These are phyloP conservation scores for Diphasiastrum complanatum DNA, from an alignment of 83 land plant genomes.

Conservation along the genomic window DNA sequence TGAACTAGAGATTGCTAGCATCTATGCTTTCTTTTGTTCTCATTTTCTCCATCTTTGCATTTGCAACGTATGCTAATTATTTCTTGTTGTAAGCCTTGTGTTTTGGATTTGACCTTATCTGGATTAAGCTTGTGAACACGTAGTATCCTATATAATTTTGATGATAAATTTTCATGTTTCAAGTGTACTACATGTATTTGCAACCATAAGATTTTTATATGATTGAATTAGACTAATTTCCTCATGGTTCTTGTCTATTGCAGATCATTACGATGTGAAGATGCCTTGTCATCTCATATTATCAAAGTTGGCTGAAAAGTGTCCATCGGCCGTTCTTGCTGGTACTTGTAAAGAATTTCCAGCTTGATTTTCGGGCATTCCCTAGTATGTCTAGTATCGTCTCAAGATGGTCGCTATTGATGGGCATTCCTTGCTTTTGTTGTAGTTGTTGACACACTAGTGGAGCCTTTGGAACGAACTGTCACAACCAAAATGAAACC, in stretches of 20 bases:
- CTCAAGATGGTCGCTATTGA: conserved; percentile 6
- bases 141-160: too few species aligned
- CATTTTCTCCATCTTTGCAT: too few species aligned
- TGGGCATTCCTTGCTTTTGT: conserved; percentile 3
- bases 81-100: too few species aligned
- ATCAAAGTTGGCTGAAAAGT: conserved; percentile 89
- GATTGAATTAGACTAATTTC: not conserved
- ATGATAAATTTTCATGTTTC: too few species aligned
- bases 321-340: conserved; percentile 87
- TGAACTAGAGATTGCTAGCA: too few species aligned
- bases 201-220: not conserved
- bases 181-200: too few species aligned
- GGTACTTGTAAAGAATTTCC: conserved; percentile 33
- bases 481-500: conserved; percentile 80
- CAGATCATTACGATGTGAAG: conserved; percentile 99
- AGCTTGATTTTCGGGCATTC: not conserved
- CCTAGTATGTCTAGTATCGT: not conserved
- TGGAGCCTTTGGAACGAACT: conserved; percentile 88
- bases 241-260: conserved; percentile 9
- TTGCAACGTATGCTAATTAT: too few species aligned
- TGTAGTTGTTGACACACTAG: conserved; percentile 84
- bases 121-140: too few species aligned
- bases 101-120: too few species aligned
- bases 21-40: too few species aligned
- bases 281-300: conserved; percentile 99